Conservation (phyloP, 345 rosid genomes). For the Theobroma cacao region DNA sequence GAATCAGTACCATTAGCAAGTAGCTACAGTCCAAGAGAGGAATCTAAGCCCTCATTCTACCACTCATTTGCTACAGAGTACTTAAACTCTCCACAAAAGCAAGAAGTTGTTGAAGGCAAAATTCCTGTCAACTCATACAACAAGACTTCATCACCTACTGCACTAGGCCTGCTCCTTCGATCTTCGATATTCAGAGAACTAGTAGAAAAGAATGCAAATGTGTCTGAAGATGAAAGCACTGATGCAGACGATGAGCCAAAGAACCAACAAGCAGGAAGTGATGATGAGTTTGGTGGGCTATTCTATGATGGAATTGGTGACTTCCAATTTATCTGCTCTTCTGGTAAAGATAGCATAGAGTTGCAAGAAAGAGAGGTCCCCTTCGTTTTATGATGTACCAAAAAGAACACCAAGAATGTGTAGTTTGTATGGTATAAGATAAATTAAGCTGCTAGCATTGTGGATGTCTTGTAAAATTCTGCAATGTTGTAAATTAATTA, state of each 20-base stretch:
- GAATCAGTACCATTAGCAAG: slow-evolving; percentile 12
- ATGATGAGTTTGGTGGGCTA: slow-evolving; percentile 40
- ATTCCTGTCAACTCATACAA: slow-evolving; percentile 11
- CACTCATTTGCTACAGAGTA: slow-evolving; percentile 22
- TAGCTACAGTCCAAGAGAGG: slow-evolving; percentile 30
- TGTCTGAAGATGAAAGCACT: slow-evolving; percentile 29
- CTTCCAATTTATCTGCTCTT: slow-evolving; percentile 30
- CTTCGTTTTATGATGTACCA: slow-evolving; percentile 29
- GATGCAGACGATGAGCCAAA: slow-evolving; percentile 22
- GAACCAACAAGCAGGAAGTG: slow-evolving; percentile 15
- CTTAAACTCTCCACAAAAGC: slow-evolving; percentile 22
- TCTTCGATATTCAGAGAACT: slow-evolving; percentile 56
- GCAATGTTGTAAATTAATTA: background rate
- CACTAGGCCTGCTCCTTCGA: slow-evolving; percentile 52
- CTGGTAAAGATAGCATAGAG: slow-evolving; percentile 25
- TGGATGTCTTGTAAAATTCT: background rate
- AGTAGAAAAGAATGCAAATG: slow-evolving; percentile 46
- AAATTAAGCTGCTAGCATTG: background rate
- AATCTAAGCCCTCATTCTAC: slow-evolving; percentile 27
- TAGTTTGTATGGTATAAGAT: background rate
- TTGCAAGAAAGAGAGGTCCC: slow-evolving; percentile 33
- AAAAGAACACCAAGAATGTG: background rate
- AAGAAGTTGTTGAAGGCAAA: slow-evolving; percentile 23
- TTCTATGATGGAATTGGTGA: slow-evolving; percentile 34
- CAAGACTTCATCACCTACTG: slow-evolving; percentile 47